These are phyloP conservation scores for Phialophora expanda DNA, from an alignment of 2,329 filamentous ascomycete species.

Conservation along the genomic window DNA sequence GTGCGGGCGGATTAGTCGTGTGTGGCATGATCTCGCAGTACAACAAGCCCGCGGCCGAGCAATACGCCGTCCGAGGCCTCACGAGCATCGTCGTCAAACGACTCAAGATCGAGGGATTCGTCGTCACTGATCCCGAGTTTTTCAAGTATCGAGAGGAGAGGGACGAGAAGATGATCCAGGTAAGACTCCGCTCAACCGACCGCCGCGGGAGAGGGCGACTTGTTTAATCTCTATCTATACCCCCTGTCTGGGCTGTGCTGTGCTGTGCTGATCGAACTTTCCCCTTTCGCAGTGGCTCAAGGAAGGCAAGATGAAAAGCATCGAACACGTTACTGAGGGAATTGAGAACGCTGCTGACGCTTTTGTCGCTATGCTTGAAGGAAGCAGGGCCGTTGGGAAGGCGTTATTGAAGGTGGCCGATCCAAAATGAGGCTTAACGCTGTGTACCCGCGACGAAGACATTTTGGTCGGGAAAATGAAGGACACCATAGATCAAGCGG, in stretches of 20 bases:
- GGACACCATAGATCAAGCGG: neutral
- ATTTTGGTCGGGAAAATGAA: neutral
- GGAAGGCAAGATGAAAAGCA: slow-evolving; percentile 75
- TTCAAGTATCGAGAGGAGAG: slow-evolving; percentile 66
- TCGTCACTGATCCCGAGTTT: slow-evolving; percentile 69
- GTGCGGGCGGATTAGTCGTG: slow-evolving; percentile 3
- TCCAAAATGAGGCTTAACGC: slow-evolving; percentile 6
- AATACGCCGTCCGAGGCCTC: slow-evolving; percentile 70
- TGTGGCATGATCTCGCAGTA: slow-evolving; percentile 69
- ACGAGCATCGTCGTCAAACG: slow-evolving; percentile 68
- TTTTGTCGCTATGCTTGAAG: slow-evolving; percentile 73
- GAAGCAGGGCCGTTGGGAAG: slow-evolving; percentile 81
- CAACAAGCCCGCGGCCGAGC: slow-evolving; percentile 64
- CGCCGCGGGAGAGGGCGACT: neutral
- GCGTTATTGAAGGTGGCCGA: slow-evolving; percentile 69
- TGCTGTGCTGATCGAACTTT: neutral
- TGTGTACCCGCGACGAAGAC: neutral
- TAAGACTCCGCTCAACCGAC: slow-evolving; percentile 43
- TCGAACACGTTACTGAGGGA: slow-evolving; percentile 70
- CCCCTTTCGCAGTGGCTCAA: slow-evolving; percentile 62
- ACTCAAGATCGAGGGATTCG: slow-evolving; percentile 73
- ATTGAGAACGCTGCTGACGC: slow-evolving; percentile 78
- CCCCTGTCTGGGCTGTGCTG: neutral
- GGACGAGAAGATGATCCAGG: slow-evolving; percentile 75
- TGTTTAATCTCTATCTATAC: neutral